A percentile compares a stretch with the other conserved stretches of the same genome.
Conservation (phyloP, 805 yeast genomes). For the Saccharomycopsis amapae region DNA sequence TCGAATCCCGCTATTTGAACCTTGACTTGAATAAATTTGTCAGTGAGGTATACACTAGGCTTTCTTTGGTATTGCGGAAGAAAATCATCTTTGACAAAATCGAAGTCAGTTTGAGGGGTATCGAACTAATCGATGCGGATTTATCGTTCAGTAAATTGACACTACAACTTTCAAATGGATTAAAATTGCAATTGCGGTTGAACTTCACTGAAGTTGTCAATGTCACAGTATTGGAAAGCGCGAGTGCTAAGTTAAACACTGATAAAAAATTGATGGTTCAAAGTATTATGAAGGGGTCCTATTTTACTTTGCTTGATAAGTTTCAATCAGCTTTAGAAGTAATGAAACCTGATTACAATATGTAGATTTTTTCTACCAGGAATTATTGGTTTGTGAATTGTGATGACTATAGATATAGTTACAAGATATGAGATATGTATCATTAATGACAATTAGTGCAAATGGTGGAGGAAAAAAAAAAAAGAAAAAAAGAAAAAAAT, state of each 20-base stretch:
- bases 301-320: neutral
- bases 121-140: constrained; percentile 3
- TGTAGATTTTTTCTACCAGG: too few species aligned
- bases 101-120: neutral
- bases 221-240: neutral
- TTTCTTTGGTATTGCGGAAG: constrained; percentile 4
- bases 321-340: neutral
- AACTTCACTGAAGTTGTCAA: neutral
- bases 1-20: constrained; percentile 4
- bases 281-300: neutral
- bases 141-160: neutral
- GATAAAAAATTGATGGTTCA: neutral
- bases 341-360: too few species aligned
- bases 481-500: neutral
- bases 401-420: too few species aligned
- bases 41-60: constrained; percentile 5
- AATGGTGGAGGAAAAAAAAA: neutral
- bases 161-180: neutral
- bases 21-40: constrained; percentile 4
- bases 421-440: too few species aligned
- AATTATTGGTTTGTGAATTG: too few species aligned
- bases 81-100: constrained; percentile 1
- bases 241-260: neutral
- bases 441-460: too few species aligned
- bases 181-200: neutral